Conservation (phyloP, 83 land plant genomes). For the Diphasiastrum complanatum region DNA sequence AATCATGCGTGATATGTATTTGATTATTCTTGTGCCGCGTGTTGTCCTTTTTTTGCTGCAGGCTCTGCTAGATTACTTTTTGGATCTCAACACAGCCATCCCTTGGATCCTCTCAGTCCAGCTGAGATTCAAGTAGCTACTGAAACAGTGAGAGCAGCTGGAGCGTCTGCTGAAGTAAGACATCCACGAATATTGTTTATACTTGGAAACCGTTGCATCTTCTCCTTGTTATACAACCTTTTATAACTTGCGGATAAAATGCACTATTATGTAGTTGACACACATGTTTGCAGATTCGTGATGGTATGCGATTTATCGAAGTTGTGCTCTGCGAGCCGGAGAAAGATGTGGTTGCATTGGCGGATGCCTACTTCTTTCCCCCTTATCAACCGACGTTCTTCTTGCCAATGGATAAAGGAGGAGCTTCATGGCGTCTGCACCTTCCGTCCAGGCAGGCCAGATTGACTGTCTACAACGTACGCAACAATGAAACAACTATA, state of each 20-base stretch:
- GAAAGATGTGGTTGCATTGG: slow-evolving; percentile 79
- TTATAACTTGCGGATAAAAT: neutral
- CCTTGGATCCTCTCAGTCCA: slow-evolving; percentile 21
- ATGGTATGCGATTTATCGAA: slow-evolving; percentile 96
- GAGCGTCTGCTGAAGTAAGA: slow-evolving; percentile 22
- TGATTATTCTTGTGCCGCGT: neutral
- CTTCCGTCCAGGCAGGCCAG: no score
- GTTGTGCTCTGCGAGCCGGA: slow-evolving; percentile 81
- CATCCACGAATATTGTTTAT: neutral
- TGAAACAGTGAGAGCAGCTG: slow-evolving; percentile 23
- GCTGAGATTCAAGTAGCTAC: slow-evolving; percentile 23
- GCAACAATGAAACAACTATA: no score
- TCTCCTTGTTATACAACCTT: neutral
- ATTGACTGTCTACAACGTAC: no score
- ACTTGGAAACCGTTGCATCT: neutral
- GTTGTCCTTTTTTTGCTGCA: neutral
- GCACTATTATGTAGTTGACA: neutral
- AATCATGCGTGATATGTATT: neutral
- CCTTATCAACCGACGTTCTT: slow-evolving; percentile 81
- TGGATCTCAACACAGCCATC: slow-evolving; percentile 16
- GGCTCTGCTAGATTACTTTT: slow-evolving; percentile 5
- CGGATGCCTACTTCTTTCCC: slow-evolving; percentile 98
- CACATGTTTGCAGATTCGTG: slow-evolving; percentile 58
- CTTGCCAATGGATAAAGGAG: slow-evolving; percentile 62
- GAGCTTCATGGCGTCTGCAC: no score